A percentile compares a stretch with the other conserved stretches of the same genome.
Evolutionary conservation across 2,329 filamentous ascomycete genomes (phyloP).

Genomic region (Dichotomopilus funicola): DNA sequence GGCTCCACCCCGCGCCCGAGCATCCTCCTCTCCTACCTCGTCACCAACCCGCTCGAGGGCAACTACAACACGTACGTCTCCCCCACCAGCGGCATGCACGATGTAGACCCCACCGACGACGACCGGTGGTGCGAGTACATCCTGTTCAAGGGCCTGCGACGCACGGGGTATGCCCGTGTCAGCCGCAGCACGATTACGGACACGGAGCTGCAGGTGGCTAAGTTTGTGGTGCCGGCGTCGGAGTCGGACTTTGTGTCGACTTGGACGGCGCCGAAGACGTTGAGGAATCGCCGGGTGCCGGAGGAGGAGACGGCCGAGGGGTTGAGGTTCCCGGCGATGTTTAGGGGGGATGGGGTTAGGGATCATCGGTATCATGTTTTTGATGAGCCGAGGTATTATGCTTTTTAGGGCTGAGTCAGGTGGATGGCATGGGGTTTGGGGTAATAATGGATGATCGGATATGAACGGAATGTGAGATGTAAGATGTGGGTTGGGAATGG

Average conservation of each 20-base stretch:
- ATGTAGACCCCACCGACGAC: constrained; percentile 89
- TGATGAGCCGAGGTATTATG: constrained; percentile 74
- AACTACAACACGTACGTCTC: constrained; percentile 98
- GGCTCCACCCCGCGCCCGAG: constrained; percentile 70
- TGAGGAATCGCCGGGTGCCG: constrained; percentile 51
- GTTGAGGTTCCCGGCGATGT: constrained; percentile 75
- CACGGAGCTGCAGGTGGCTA: constrained; percentile 92
- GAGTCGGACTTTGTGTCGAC: constrained; percentile 48
- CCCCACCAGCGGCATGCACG: constrained; percentile 80
- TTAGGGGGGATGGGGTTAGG: constrained; percentile 77
- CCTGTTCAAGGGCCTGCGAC: constrained; percentile 79
- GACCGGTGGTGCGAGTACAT: constrained; percentile 99
- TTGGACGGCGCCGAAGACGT: constrained; percentile 40
- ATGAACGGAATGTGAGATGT: background rate
- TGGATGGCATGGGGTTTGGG: background rate
- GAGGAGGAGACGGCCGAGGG: constrained; percentile 72
- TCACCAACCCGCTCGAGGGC: constrained; percentile 81
- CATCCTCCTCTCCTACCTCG: constrained; percentile 84
- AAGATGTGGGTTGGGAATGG: background rate
- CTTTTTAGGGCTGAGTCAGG: constrained; percentile 26
- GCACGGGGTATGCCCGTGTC: constrained; percentile 84
- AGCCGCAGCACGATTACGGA: constrained; percentile 90
- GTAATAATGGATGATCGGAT: background rate
- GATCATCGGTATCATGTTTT: constrained; percentile 95
- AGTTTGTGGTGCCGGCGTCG: constrained; percentile 76